These are phyloP conservation scores for Pseudocercospora fuligena DNA, from an alignment of 2,329 filamentous ascomycete species.

Conservation along the genomic window DNA sequence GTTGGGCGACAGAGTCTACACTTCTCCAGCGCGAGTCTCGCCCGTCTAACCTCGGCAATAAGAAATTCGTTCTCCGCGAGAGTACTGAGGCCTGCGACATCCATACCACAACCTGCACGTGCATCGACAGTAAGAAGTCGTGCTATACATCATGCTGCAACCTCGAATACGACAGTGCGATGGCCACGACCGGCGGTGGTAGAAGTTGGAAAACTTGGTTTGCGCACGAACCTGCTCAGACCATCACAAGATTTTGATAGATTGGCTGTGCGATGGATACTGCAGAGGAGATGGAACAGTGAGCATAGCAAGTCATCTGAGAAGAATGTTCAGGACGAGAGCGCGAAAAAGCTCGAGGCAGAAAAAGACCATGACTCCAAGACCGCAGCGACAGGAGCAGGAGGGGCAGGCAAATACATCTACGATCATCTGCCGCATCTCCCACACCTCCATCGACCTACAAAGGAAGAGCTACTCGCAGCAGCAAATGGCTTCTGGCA, in stretches of 20 bases:
- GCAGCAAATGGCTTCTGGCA: conserved; percentile 94
- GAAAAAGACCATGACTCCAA: conserved; percentile 30
- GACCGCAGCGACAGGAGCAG: conserved; percentile 20
- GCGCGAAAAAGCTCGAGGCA: conserved; percentile 26
- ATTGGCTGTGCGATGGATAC: conserved; percentile 14
- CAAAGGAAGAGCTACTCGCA: conserved; percentile 88
- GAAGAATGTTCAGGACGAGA: conserved; percentile 26
- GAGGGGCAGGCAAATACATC: conserved; percentile 43
- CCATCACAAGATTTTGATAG: conserved; percentile 18
- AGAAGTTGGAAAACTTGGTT: conserved; percentile 21
- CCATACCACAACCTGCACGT: conserved; percentile 7
- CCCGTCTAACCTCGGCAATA: conserved; percentile 16
- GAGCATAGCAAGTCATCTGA: conserved; percentile 20
- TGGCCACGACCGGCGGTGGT: conserved; percentile 29
- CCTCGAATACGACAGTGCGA: conserved; percentile 26
- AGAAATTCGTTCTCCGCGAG: conserved; percentile 19
- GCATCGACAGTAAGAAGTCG: background rate
- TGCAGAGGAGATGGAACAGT: conserved; percentile 32
- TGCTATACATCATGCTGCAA: conserved; percentile 27
- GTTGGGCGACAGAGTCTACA: conserved; percentile 27
- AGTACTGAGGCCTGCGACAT: conserved; percentile 6
- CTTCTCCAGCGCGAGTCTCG: conserved; percentile 19
- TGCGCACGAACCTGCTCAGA: conserved; percentile 16
- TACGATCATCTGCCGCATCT: conserved; percentile 67
- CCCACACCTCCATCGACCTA: conserved; percentile 78